phyloP scores from a whole-genome alignment of 73 alveolate species.

The Symbiodinium natans region DNA sequence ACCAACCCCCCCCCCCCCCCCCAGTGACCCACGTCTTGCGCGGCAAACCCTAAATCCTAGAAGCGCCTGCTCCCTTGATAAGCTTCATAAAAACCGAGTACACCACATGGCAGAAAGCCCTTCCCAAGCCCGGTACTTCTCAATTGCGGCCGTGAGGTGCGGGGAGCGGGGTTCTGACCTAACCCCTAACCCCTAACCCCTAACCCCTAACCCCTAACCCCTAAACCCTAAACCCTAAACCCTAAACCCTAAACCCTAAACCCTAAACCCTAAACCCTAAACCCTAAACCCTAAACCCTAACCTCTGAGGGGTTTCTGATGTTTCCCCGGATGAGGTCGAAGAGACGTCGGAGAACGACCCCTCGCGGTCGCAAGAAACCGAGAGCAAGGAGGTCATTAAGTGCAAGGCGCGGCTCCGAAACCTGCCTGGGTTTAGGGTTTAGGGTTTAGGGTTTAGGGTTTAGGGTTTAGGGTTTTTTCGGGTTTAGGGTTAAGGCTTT shows the following conservation, averaged over 20 bases:
- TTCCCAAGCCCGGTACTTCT: too few species aligned
- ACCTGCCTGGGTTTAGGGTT: background rate
- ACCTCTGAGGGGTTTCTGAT: too few species aligned
- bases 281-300: too few species aligned
- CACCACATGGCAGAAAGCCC: too few species aligned
- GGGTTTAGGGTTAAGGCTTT: background rate
- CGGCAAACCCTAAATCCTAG: too few species aligned
- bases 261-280: background rate
- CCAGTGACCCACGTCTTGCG: too few species aligned
- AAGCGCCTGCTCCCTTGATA: too few species aligned
- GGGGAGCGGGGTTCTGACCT: too few species aligned
- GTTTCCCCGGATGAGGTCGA: background rate
- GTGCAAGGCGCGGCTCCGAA: background rate
- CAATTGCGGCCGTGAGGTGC: too few species aligned
- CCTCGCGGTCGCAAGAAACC: background rate
- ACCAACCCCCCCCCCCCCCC: too few species aligned
- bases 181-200: too few species aligned
- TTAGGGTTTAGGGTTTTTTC: background rate
- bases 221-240: background rate
- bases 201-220: background rate
- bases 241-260: background rate
- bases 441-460: background rate
- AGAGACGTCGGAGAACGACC: conserved; percentile 6
- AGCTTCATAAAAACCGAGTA: too few species aligned
- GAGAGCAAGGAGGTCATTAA: conserved; percentile 3